Percentiles rank a stretch among this genome's conserved stretches.
Conservation (phyloP, 805 yeast genomes). For the Dipodascus geniculatus region DNA sequence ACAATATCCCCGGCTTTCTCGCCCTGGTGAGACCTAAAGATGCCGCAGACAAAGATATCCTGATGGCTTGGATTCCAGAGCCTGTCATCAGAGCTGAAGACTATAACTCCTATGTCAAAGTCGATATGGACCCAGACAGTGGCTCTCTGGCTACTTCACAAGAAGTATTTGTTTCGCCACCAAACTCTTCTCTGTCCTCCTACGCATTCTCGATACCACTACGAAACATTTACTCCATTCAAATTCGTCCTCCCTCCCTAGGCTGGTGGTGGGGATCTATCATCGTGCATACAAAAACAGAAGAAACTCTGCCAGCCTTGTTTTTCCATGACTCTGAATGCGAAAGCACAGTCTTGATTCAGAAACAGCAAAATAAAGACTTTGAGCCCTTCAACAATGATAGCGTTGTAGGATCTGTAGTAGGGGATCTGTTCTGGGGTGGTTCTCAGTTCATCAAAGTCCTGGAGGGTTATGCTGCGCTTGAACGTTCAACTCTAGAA, state of each 20-base stretch:
- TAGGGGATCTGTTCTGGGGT: conserved; percentile 69
- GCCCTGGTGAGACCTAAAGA: conserved; percentile 46
- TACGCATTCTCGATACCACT: conserved; percentile 61
- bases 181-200: conserved; percentile 38
- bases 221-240: conserved; percentile 59
- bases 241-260: conserved; percentile 68
- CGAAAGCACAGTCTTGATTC: conserved; percentile 57
- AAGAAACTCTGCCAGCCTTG: conserved; percentile 61
- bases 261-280: conserved; percentile 93
- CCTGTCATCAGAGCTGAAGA: conserved; percentile 35
- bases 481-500: conserved; percentile 62
- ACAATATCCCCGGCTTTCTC: conserved; percentile 72
- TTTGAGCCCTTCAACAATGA: conserved; percentile 62
- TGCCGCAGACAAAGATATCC: conserved; percentile 41
- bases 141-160: conserved; percentile 11
- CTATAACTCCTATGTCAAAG: conserved; percentile 33
- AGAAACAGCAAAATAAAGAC: conserved; percentile 43
- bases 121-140: conserved; percentile 33
- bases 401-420: conserved; percentile 21
- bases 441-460: conserved; percentile 63
- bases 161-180: conserved; percentile 38
- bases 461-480: conserved; percentile 41
- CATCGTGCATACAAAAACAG: conserved; percentile 51
- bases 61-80: conserved; percentile 58
- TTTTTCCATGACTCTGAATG: conserved; percentile 90